A percentile compares a stretch with the other conserved stretches of the same genome.
These are phyloP conservation scores for Rhododendron kiyosumense DNA, from an alignment of 148 eudicot species.

Conservation along the genomic window DNA sequence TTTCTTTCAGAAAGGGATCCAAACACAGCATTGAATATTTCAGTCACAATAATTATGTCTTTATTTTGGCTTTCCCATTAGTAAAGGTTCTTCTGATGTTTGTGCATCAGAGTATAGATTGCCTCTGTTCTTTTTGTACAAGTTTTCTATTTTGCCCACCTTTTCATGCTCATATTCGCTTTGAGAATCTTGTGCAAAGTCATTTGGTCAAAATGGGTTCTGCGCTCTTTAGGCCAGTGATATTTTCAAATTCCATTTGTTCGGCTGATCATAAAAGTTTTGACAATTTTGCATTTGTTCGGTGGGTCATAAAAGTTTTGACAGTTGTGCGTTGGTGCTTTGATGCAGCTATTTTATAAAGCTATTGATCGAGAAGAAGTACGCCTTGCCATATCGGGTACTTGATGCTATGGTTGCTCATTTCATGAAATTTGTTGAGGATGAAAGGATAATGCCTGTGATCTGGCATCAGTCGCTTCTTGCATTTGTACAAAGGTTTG, in stretches of 20 bases:
- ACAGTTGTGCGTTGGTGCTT: background rate
- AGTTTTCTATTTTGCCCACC: background rate
- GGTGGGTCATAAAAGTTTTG: background rate
- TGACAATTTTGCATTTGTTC: background rate
- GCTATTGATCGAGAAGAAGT: slow-evolving; percentile 86
- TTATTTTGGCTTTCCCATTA: background rate
- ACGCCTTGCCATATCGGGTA: slow-evolving; percentile 86
- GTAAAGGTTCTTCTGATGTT: background rate
- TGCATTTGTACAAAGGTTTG: slow-evolving; percentile 82
- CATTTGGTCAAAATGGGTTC: background rate
- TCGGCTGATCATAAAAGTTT: background rate
- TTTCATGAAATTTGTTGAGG: slow-evolving; percentile 73
- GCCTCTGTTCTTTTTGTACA: background rate
- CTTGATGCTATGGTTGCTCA: slow-evolving; percentile 88
- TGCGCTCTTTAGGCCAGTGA: background rate
- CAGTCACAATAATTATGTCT: background rate
- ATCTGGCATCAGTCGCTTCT: slow-evolving; percentile 98
- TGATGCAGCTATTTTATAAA: slow-evolving; percentile 77
- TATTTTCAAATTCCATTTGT: background rate
- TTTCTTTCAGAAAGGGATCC: too few relatives aligned
- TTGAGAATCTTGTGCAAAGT: background rate
- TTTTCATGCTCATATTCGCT: background rate
- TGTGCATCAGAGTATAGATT: background rate
- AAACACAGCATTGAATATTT: background rate
- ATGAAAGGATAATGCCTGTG: slow-evolving; percentile 85